Conservation (phyloP, 257 asterid genomes). For the Solanum corneliomulleri region DNA sequence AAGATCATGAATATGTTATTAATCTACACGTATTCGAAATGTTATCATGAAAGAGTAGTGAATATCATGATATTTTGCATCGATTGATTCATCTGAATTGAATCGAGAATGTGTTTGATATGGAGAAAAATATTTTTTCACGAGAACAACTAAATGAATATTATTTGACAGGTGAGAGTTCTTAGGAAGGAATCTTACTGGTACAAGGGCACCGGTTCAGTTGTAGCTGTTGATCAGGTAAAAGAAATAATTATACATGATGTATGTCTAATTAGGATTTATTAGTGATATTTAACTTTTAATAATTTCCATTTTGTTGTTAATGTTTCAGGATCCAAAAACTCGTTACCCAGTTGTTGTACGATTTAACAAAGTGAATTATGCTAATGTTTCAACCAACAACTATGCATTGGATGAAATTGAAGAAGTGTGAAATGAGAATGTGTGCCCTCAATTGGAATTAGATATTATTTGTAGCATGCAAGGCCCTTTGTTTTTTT, state of each 20-base stretch:
- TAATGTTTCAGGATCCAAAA: slow-evolving; percentile 63
- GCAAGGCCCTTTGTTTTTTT: slow-evolving; percentile 1
- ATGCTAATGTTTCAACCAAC: slow-evolving; percentile 90
- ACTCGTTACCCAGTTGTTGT: slow-evolving; percentile 89
- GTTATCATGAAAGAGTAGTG: not conserved
- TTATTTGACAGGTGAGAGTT: slow-evolving; percentile 55
- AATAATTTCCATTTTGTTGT: not conserved
- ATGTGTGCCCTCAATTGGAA: not conserved
- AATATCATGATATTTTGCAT: not conserved
- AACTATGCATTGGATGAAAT: slow-evolving; percentile 90
- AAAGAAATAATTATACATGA: not conserved
- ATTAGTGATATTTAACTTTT: not conserved
- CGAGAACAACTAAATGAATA: not conserved
- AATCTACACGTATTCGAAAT: not conserved
- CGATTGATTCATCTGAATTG: not conserved
- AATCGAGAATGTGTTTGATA: not conserved
- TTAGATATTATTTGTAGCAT: not conserved
- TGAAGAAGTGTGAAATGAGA: slow-evolving; percentile 38
- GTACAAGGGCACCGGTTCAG: slow-evolving; percentile 86
- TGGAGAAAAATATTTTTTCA: not conserved
- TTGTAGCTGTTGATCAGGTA: slow-evolving; percentile 96
- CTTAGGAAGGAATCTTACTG: slow-evolving; percentile 91
- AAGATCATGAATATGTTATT: not conserved
- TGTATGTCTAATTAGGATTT: not conserved
- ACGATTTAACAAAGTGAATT: slow-evolving; percentile 85